phyloP scores from a whole-genome alignment of 495 filamentous ascomycete genomes.

The Penicillium lagena region DNA sequence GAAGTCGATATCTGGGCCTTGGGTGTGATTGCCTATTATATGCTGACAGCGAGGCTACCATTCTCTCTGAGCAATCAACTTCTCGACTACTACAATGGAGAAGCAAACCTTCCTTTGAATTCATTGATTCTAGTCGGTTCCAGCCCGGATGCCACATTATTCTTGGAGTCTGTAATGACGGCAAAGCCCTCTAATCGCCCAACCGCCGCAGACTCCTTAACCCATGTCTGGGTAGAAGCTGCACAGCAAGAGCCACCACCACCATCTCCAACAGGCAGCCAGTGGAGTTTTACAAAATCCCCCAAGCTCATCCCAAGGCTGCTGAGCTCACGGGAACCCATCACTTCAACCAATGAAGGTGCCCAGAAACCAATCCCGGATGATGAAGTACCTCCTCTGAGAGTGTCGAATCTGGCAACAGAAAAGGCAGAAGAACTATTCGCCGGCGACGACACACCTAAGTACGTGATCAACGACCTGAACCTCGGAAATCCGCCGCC shows the following conservation, averaged over 20 bases:
- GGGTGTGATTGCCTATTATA: slow-evolving; percentile 3
- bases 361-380: no score
- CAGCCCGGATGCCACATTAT: slow-evolving; percentile 1
- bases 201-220: slow-evolving; percentile 1
- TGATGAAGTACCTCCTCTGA: neutral
- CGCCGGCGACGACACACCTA: slow-evolving; percentile 2
- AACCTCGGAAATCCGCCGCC: neutral
- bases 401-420: neutral
- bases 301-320: no score
- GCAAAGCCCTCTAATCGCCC: neutral
- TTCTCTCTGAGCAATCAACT: neutral
- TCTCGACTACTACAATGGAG: slow-evolving; percentile 2
- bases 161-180: neutral
- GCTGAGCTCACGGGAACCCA: no score
- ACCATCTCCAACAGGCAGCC: neutral
- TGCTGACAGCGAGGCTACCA: slow-evolving; percentile 2
- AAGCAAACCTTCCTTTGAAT: neutral
- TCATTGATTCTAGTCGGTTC: neutral
- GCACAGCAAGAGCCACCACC: neutral
- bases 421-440: no score
- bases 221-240: slow-evolving; percentile 4
- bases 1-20: slow-evolving; percentile 7
- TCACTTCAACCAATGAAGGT: no score
- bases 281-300: no score
- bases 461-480: neutral